A percentile compares a stretch with the other conserved stretches of the same genome.
Conservation (phyloP, 2,329 filamentous ascomycete genomes). For the Hymenoscyphus occultus region DNA sequence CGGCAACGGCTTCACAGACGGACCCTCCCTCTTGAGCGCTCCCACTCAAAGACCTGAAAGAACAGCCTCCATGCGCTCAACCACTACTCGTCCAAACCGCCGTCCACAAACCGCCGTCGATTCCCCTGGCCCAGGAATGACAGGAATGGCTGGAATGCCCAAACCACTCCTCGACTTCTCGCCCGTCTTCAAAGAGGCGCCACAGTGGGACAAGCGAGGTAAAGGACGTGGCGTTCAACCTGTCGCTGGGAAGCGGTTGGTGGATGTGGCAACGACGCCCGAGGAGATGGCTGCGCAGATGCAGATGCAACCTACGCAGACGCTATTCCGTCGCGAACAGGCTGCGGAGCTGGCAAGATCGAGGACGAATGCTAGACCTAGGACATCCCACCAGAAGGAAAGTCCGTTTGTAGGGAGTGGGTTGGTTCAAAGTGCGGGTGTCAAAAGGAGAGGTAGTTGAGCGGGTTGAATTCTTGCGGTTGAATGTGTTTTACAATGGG, state of each 20-base stretch:
- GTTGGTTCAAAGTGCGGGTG: constrained; percentile 10
- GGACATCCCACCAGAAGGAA: constrained; percentile 13
- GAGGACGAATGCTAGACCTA: constrained; percentile 9
- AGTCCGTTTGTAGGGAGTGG: constrained; percentile 23
- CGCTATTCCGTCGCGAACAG: constrained; percentile 31
- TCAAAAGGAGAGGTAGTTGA: background rate
- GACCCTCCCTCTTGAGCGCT: constrained; percentile 39
- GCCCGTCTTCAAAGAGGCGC: constrained; percentile 61
- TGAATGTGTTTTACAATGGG: too few relatives aligned
- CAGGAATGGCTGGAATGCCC: constrained; percentile 12
- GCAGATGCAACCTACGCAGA: constrained; percentile 23
- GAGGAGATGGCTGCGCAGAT: constrained; percentile 15
- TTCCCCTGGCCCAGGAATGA: background rate
- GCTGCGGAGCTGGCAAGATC: background rate
- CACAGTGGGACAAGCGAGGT: constrained; percentile 53
- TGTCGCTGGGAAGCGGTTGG: constrained; percentile 43
- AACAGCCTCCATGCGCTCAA: constrained; percentile 25
- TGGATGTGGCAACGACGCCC: constrained; percentile 43
- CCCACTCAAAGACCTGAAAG: constrained; percentile 25
- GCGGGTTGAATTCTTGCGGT: too few relatives aligned
- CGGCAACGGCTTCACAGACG: constrained; percentile 25
- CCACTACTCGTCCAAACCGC: constrained; percentile 6
- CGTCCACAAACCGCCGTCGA: constrained; percentile 9
- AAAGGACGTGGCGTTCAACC: constrained; percentile 49
- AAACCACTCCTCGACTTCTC: constrained; percentile 69